A percentile compares a stretch with the other conserved stretches of the same genome.
Evolutionary conservation across 805 yeast species (phyloP).

Genomic region (Kuraishia cidri): DNA sequence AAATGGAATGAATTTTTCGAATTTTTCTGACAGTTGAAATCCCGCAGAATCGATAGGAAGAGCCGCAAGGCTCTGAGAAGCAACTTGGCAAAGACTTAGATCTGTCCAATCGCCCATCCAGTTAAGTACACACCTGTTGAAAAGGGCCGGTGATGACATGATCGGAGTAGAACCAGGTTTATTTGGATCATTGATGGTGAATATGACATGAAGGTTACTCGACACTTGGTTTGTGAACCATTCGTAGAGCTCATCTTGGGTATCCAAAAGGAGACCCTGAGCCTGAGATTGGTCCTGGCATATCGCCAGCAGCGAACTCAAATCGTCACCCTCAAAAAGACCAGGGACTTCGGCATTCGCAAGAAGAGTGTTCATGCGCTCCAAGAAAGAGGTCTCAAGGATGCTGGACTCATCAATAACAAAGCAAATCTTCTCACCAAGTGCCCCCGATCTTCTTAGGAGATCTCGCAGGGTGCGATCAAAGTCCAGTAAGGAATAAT

Average conservation of each 20-base stretch:
- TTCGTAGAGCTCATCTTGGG: constrained; percentile 56
- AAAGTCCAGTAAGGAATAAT: constrained; percentile 54
- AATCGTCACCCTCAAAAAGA: constrained; percentile 71
- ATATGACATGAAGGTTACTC: constrained; percentile 71
- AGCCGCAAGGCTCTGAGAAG: constrained; percentile 11
- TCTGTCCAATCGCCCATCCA: constrained; percentile 85
- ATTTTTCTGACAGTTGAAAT: constrained; percentile 23
- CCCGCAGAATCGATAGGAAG: constrained; percentile 46
- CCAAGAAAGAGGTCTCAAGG: constrained; percentile 70
- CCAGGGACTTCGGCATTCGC: constrained; percentile 95
- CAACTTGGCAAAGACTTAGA: constrained; percentile 40
- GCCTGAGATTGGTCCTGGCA: constrained; percentile 49
- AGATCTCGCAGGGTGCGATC: constrained; percentile 52
- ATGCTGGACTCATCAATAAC: constrained; percentile 77
- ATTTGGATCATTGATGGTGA: constrained; percentile 56
- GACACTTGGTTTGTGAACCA: constrained; percentile 73
- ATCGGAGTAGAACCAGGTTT: constrained; percentile 27
- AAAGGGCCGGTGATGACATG: constrained; percentile 77
- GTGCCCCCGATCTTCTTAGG: constrained; percentile 38
- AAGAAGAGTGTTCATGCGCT: constrained; percentile 85
- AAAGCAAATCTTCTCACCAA: constrained; percentile 55
- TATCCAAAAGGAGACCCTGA: constrained; percentile 56
- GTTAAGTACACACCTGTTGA: constrained; percentile 80
- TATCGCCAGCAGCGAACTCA: constrained; percentile 34
- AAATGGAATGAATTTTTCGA: constrained; percentile 7